phyloP scores from a whole-genome alignment of 306 rosid genomes.

The Heteromeles arbutifolia region DNA sequence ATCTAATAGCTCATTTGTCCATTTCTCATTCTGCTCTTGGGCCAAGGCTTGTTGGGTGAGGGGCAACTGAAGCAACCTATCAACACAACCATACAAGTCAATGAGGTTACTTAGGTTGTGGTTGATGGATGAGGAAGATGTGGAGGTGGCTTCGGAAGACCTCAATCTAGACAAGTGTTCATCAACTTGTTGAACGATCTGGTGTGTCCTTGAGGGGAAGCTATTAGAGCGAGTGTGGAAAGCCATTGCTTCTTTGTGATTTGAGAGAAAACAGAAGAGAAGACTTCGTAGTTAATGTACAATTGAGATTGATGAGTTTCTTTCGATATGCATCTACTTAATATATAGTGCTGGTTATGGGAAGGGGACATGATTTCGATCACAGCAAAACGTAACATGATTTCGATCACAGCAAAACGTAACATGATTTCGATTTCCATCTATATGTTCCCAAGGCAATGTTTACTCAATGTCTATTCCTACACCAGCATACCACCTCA shows the following conservation, averaged over 20 bases:
- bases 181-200: conserved; percentile 6
- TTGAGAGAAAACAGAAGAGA: neutral
- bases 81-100: conserved; percentile 20
- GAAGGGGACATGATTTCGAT: conserved; percentile 13
- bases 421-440: conserved; percentile 24
- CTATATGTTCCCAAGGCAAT: conserved; percentile 7
- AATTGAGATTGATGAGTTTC: neutral
- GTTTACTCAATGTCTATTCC: conserved; percentile 17
- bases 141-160: conserved; percentile 6
- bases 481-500: conserved; percentile 22
- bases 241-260: conserved; percentile 6
- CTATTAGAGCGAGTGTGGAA: conserved; percentile 22
- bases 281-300: neutral
- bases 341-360: neutral
- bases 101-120: conserved; percentile 9
- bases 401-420: conserved; percentile 4
- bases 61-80: conserved; percentile 22
- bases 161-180: conserved; percentile 14
- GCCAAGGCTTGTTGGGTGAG: conserved; percentile 9
- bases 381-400: conserved; percentile 1
- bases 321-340: neutral
- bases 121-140: conserved; percentile 18
- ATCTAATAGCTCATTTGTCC: conserved; percentile 12
- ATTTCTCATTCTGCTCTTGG: conserved; percentile 3
- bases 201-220: conserved; percentile 25